Evolutionary conservation across 129 eudicot species (phyloP).

Genomic region (Escallonia rubra): DNA sequence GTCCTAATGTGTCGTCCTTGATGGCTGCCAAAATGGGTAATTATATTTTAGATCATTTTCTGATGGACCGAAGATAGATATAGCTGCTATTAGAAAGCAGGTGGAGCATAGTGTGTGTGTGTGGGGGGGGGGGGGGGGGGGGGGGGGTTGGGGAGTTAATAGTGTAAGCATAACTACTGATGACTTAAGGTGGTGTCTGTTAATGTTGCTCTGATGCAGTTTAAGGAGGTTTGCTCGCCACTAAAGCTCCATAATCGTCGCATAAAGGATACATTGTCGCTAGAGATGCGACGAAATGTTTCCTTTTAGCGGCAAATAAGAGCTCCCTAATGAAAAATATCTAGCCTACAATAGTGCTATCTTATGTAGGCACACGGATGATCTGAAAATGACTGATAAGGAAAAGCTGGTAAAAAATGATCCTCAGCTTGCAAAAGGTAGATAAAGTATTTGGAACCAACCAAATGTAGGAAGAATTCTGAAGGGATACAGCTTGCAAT

Average conservation of each 20-base stretch:
- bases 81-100: slow-evolving; percentile 1
- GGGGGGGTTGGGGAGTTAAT: too few relatives aligned
- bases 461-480: slow-evolving; percentile 6
- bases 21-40: not conserved
- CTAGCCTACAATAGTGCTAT: not conserved
- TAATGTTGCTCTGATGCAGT: too few relatives aligned
- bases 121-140: not conserved
- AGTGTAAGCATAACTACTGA: too few relatives aligned
- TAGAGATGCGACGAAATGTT: not conserved
- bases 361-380: too few relatives aligned
- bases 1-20: not conserved
- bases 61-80: not conserved
- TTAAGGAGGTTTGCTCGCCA: too few relatives aligned
- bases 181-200: too few relatives aligned
- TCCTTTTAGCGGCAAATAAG: not conserved
- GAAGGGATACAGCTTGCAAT: slow-evolving; percentile 10
- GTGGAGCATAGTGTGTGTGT: not conserved
- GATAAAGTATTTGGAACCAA: not conserved
- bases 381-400: not conserved
- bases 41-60: not conserved
- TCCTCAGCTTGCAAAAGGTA: slow-evolving; percentile 2
- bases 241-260: too few relatives aligned
- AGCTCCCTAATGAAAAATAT: not conserved
- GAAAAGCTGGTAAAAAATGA: not conserved
- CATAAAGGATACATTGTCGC: not conserved